Conservation (phyloP, 352 stramenopile species). For the Nothophytophthora sp. region DNA sequence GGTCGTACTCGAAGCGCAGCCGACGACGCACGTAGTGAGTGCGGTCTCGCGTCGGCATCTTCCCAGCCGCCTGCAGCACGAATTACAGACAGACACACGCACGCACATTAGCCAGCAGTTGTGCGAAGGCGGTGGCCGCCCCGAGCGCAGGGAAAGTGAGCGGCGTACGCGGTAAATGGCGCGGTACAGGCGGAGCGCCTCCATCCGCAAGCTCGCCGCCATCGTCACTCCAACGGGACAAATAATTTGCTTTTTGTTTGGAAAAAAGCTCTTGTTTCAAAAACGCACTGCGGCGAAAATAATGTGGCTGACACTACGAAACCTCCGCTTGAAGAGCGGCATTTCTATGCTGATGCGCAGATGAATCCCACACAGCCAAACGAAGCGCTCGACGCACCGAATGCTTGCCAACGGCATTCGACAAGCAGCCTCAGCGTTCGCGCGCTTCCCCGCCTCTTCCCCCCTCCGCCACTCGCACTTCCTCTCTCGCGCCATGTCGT, state of each 20-base stretch:
- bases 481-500: constrained; percentile 36
- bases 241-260: no score
- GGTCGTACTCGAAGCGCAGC: constrained; percentile 72
- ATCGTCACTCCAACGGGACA: background rate
- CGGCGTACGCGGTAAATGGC: constrained; percentile 70
- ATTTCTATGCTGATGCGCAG: background rate
- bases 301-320: no score
- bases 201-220: constrained; percentile 15
- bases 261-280: no score
- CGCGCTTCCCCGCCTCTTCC: background rate
- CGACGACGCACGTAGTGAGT: constrained; percentile 66
- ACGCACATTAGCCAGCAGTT: background rate
- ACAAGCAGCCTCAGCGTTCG: background rate
- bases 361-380: constrained; percentile 1
- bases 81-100: background rate
- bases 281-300: no score
- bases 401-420: constrained; percentile 17
- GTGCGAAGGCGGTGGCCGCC: no score
- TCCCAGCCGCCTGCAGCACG: constrained; percentile 42
- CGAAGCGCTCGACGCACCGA: background rate
- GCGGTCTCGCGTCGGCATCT: constrained; percentile 71
- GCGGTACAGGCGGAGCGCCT: constrained; percentile 69
- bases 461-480: background rate
- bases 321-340: no score
- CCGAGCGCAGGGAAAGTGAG: no score